Conservation (phyloP, 2,329 filamentous ascomycete species). For the Tricladium varicosporioides region DNA sequence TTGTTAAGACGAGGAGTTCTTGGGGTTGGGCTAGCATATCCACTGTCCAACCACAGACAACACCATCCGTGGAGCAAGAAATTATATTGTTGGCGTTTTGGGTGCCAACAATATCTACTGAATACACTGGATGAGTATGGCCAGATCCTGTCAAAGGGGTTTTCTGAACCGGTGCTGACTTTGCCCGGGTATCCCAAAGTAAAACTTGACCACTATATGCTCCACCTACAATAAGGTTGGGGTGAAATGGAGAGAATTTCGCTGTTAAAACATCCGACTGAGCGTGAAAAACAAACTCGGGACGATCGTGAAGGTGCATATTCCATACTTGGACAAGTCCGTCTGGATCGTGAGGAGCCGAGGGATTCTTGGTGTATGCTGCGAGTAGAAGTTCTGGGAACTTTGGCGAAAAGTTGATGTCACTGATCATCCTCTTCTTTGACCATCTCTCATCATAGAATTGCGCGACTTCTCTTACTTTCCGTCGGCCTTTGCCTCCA, state of each 20-base stretch:
- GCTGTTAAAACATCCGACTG: conserved; percentile 94
- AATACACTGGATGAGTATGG: conserved; percentile 95
- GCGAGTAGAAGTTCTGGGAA: conserved; percentile 91
- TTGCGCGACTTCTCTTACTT: conserved; percentile 83
- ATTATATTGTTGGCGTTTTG: conserved; percentile 99
- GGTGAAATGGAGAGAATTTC: conserved; percentile 98
- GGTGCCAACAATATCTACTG: conserved; percentile 91
- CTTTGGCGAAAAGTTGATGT: conserved; percentile 93
- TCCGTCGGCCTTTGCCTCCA: conserved; percentile 67
- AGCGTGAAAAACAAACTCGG: conserved; percentile 95
- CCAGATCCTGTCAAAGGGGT: conserved; percentile 92
- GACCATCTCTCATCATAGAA: conserved; percentile 96
- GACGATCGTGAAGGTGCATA: conserved; percentile 86
- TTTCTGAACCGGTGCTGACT: conserved; percentile 88
- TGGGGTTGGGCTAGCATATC: conserved; percentile 98
- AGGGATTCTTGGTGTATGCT: conserved; percentile 95
- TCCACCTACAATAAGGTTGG: conserved; percentile 91
- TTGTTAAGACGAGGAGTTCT: conserved; percentile 84
- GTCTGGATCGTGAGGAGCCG: conserved; percentile 89
- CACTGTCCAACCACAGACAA: conserved; percentile 95
- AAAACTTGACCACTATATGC: conserved; percentile 96
- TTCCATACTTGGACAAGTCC: conserved; percentile 98
- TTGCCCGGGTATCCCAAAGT: conserved; percentile 92
- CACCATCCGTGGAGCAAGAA: conserved; percentile 92
- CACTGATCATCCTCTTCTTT: conserved; percentile 95